Percentiles rank a stretch among this genome's conserved stretches.
phyloP scores from a whole-genome alignment of 2,329 filamentous ascomycete species.

The Fusarium proliferatum region DNA sequence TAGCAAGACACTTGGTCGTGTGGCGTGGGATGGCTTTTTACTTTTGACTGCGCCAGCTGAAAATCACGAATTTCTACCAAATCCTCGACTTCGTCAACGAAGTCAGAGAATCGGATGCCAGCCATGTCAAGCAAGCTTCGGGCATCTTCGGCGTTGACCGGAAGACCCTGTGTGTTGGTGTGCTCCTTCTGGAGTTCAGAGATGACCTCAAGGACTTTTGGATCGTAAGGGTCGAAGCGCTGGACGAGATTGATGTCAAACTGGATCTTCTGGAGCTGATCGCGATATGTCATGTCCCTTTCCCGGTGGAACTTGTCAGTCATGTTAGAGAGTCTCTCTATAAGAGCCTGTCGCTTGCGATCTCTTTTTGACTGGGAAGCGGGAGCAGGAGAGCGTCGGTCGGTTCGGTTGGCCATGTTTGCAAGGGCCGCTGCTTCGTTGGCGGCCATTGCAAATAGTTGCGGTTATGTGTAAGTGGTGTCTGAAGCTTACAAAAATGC shows the following conservation, averaged over 20 bases:
- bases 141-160: conserved; percentile 55
- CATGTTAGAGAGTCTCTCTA: conserved; percentile 81
- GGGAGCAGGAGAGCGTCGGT: conserved; percentile 53
- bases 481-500: neutral
- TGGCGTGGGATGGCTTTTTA: conserved; percentile 57
- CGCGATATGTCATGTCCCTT: conserved; percentile 84
- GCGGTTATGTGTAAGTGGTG: neutral
- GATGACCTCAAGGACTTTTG: conserved; percentile 78
- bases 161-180: conserved; percentile 57
- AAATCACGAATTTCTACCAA: conserved; percentile 88
- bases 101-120: conserved; percentile 86
- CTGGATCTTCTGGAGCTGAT: conserved; percentile 92
- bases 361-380: conserved; percentile 82
- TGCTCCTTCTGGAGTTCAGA: conserved; percentile 69
- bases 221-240: conserved; percentile 82
- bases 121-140: conserved; percentile 76
- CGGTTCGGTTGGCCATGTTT: conserved; percentile 48
- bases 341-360: conserved; percentile 85
- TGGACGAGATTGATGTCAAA: conserved; percentile 88
- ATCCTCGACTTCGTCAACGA: conserved; percentile 87
- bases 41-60: conserved; percentile 82
- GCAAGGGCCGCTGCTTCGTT: conserved; percentile 52
- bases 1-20: conserved; percentile 22
- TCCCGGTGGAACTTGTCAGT: conserved; percentile 83
- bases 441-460: conserved; percentile 51